Conservation (phyloP, 2,329 filamentous ascomycete genomes). For the Fusarium sacchari region DNA sequence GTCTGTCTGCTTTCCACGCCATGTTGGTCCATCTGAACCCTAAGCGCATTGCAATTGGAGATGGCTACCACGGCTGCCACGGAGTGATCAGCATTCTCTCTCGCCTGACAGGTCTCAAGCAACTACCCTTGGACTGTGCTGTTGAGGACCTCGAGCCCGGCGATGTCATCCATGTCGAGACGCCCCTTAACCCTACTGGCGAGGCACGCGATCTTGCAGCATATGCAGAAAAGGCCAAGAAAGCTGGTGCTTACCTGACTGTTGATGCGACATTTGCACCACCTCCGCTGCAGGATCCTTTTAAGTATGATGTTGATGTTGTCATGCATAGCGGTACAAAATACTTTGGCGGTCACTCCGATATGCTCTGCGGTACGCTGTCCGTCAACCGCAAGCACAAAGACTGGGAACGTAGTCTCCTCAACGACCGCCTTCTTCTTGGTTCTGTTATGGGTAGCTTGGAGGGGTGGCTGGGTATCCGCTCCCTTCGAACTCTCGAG, state of each 20-base stretch:
- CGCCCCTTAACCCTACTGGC: constrained; percentile 90
- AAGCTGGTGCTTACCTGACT: constrained; percentile 77
- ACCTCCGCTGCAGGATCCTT: constrained; percentile 88
- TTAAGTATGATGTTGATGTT: constrained; percentile 81
- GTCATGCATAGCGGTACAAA: constrained; percentile 96
- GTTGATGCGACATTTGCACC: constrained; percentile 95
- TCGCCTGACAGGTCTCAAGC: constrained; percentile 79
- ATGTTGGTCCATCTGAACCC: constrained; percentile 87
- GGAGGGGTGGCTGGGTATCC: constrained; percentile 91
- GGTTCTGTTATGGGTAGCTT: constrained; percentile 88
- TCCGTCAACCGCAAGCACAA: constrained; percentile 65
- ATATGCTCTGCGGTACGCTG: constrained; percentile 89
- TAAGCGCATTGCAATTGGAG: constrained; percentile 81
- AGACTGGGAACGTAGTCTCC: constrained; percentile 70
- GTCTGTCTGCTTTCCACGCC: constrained; percentile 88
- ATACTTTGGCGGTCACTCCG: constrained; percentile 95
- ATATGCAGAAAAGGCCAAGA: constrained; percentile 78
- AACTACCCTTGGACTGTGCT: constrained; percentile 76
- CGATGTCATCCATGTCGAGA: constrained; percentile 92
- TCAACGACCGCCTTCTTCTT: constrained; percentile 76
- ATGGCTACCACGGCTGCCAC: constrained; percentile 94
- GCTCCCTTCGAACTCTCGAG: constrained; percentile 87
- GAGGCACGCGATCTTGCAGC: constrained; percentile 77
- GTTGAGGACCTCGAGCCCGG: constrained; percentile 74
- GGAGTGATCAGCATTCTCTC: constrained; percentile 79